phyloP scores from a whole-genome alignment of 441 rosid species.

The Geranium incanum region DNA sequence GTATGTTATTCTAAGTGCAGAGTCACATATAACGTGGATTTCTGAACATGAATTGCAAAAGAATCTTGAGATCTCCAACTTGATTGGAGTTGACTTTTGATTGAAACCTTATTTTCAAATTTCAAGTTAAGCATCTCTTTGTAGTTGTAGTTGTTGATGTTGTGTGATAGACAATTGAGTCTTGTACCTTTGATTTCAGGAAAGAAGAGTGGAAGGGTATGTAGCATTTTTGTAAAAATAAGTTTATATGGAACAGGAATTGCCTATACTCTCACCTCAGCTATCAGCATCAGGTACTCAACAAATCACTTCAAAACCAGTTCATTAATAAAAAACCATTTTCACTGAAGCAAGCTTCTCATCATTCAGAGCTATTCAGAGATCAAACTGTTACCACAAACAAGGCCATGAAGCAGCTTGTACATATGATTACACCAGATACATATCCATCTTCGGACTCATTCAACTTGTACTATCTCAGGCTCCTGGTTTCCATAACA shows the following conservation, averaged over 20 bases:
- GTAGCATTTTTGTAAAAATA: constrained; percentile 24
- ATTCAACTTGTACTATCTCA: not conserved
- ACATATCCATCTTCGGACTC: not conserved
- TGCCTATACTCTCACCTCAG: constrained; percentile 44
- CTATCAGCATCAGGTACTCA: constrained; percentile 34
- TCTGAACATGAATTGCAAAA: no score
- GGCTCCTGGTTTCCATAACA: not conserved
- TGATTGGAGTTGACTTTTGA: no score
- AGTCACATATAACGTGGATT: no score
- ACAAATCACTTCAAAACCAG: no score
- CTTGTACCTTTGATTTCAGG: constrained; percentile 24
- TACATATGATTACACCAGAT: not conserved
- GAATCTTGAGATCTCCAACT: no score
- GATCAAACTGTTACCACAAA: not conserved
- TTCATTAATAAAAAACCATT: no score
- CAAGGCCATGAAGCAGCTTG: not conserved
- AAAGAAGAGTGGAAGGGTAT: constrained; percentile 27
- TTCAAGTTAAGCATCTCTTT: no score
- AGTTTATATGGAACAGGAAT: constrained; percentile 33
- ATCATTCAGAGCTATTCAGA: not conserved
- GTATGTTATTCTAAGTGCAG: no score
- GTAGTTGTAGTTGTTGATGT: no score
- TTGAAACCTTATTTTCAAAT: no score
- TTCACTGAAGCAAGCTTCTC: not conserved
- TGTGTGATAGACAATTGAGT: no score